A percentile compares a stretch with the other conserved stretches of the same genome.
Conservation (phyloP, 768 basidiomycete species). For the Strobilomyces echinocephalus region DNA sequence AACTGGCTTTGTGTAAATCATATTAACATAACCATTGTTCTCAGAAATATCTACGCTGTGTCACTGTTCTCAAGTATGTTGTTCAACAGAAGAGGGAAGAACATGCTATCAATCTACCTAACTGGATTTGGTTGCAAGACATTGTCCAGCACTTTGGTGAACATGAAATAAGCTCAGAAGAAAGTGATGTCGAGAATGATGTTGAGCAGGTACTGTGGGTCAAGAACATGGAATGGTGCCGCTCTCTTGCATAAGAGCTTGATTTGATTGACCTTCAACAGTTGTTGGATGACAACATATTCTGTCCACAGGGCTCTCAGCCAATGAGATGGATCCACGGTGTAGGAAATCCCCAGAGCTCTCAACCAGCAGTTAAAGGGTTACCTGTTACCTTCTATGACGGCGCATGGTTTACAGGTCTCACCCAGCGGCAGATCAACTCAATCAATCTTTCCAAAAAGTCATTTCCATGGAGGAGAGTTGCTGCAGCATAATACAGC, state of each 20-base stretch:
- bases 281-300: neutral
- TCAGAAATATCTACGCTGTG: no score
- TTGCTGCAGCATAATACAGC: no score
- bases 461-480: no score
- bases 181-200: conserved; percentile 2
- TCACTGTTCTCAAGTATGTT: no score
- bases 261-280: neutral
- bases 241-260: neutral
- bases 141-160: conserved; percentile 6
- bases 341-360: neutral
- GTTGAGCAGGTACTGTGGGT: neutral
- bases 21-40: no score
- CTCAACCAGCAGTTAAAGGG: neutral
- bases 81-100: neutral
- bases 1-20: no score
- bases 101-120: neutral
- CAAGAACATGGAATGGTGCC: neutral
- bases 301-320: neutral
- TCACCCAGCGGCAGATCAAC: neutral
- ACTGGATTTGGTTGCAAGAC: conserved; percentile 6
- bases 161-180: conserved; percentile 13
- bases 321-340: neutral
- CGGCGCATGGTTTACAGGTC: neutral
- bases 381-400: neutral
- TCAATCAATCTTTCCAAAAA: no score